Evolutionary conservation across 768 basidiomycete species (phyloP).

Genomic region (Gloeostereum incarnatum): DNA sequence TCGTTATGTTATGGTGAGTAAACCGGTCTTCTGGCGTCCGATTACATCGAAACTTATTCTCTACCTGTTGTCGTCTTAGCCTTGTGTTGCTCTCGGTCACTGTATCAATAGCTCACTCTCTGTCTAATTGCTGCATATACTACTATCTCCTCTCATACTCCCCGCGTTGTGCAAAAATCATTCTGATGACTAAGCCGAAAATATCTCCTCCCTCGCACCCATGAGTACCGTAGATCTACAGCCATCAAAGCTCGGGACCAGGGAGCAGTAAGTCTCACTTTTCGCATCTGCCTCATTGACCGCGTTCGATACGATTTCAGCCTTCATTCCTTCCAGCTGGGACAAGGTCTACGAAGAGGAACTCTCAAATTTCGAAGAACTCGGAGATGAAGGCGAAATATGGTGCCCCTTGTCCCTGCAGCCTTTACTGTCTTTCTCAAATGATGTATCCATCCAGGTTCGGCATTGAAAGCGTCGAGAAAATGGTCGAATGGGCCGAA

Average conservation of each 20-base stretch:
- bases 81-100: no score
- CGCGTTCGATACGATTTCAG: no score
- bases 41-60: no score
- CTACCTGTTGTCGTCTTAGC: no score
- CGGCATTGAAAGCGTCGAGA: constrained; percentile 62
- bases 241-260: constrained; percentile 73
- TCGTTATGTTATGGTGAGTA: no score
- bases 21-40: no score
- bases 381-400: constrained; percentile 78
- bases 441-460: constrained; percentile 44
- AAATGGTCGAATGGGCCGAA: constrained; percentile 71
- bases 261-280: constrained; percentile 50
- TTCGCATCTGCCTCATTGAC: not conserved
- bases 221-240: constrained; percentile 2
- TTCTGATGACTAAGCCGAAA: constrained; percentile 22
- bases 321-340: constrained; percentile 45
- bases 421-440: not conserved
- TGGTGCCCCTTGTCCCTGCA: constrained; percentile 35
- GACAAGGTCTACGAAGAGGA: constrained; percentile 68
- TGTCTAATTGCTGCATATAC: no score
- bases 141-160: not conserved
- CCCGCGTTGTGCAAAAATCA: not conserved
- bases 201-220: constrained; percentile 3
- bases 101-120: no score
- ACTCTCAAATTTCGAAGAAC: constrained; percentile 62